phyloP scores from a whole-genome alignment of 768 basidiomycete species.

The Pisolithus tinctorius region DNA sequence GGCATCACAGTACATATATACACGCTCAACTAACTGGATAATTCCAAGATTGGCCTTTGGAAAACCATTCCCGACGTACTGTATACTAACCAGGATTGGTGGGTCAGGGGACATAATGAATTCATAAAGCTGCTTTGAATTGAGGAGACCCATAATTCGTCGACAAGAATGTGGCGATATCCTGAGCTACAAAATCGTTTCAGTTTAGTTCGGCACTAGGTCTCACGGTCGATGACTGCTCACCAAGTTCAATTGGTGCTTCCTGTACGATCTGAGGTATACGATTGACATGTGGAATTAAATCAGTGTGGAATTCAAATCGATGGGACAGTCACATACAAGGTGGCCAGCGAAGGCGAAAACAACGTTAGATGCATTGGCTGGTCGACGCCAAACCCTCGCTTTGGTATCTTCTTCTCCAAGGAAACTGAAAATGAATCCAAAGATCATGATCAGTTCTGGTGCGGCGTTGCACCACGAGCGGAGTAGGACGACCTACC shows the following conservation, averaged over 20 bases:
- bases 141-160: conserved; percentile 2
- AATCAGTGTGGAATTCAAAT: not conserved
- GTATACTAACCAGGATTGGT: too few species aligned
- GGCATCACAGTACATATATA: too few species aligned
- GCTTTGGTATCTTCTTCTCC: too few species aligned
- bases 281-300: not conserved
- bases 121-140: not conserved
- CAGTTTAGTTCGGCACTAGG: not conserved
- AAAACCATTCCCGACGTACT: too few species aligned
- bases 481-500: conserved; percentile 7
- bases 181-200: not conserved
- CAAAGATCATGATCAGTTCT: not conserved
- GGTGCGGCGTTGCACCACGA: not conserved
- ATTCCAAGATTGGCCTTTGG: too few species aligned
- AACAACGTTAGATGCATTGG: too few species aligned
- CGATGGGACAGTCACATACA: not conserved
- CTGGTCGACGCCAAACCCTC: too few species aligned
- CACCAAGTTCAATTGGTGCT: conserved; percentile 25
- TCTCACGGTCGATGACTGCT: not conserved
- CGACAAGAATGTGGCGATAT: conserved; percentile 21
- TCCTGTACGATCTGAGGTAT: conserved; percentile 21
- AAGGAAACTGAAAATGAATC: conserved; percentile 6
- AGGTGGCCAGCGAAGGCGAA: too few species aligned
- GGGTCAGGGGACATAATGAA: too few species aligned
- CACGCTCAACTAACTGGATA: too few species aligned